Evolutionary conservation across 1,139 yeast species (phyloP).

Genomic region (Eremothecium cymbalariae): DNA sequence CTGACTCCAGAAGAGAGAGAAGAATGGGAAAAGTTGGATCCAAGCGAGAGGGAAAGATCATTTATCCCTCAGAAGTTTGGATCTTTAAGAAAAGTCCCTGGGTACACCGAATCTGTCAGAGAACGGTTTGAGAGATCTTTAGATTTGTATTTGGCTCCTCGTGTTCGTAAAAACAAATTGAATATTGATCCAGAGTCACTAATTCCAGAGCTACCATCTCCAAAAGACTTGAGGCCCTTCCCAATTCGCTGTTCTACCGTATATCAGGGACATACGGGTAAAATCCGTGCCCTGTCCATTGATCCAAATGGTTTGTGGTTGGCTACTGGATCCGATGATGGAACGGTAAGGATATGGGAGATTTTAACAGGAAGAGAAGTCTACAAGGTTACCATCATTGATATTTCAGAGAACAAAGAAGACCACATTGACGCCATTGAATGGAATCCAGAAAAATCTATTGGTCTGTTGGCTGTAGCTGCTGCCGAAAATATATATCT

Average conservation of each 20-base stretch:
- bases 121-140: conserved; percentile 91
- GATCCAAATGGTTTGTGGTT: conserved; percentile 92
- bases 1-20: conserved; percentile 69
- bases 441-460: conserved; percentile 78
- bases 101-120: conserved; percentile 74
- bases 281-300: conserved; percentile 71
- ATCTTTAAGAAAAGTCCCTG: conserved; percentile 87
- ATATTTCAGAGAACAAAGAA: conserved; percentile 37
- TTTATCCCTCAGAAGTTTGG: conserved; percentile 76
- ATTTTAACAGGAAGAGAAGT: conserved; percentile 91
- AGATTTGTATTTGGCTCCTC: conserved; percentile 91
- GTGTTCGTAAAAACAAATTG: conserved; percentile 84
- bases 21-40: conserved; percentile 64
- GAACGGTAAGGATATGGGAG: conserved; percentile 94
- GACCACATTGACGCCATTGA: conserved; percentile 77
- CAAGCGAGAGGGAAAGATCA: conserved; percentile 69
- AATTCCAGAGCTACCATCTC: conserved; percentile 94
- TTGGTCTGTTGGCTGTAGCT: conserved; percentile 74
- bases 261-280: conserved; percentile 75
- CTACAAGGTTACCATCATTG: conserved; percentile 50
- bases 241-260: conserved; percentile 85
- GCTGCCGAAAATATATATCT: conserved; percentile 76
- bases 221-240: conserved; percentile 95
- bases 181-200: conserved; percentile 94
- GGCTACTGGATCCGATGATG: conserved; percentile 94